A percentile compares a stretch with the other conserved stretches of the same genome.
These are phyloP conservation scores for Neurospora sublineolata DNA, from an alignment of 495 filamentous ascomycete species.

Conservation along the genomic window DNA sequence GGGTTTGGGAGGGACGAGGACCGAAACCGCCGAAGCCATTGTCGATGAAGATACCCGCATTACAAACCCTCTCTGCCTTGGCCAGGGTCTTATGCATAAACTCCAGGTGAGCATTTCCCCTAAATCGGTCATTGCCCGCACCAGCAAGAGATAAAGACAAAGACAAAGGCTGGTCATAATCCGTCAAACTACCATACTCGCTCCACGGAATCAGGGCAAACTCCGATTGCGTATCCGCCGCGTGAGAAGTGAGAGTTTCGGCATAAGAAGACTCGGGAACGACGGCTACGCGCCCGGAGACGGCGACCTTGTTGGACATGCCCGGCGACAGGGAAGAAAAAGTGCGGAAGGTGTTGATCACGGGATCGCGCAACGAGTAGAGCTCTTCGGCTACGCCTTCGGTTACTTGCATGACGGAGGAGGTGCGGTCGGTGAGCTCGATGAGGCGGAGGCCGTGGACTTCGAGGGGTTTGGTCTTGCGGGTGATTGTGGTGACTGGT, in stretches of 20 bases:
- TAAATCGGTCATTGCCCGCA: conserved; percentile 37
- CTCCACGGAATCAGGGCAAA: conserved; percentile 87
- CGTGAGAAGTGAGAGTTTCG: conserved; percentile 57
- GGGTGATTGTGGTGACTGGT: conserved; percentile 7
- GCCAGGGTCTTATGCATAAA: conserved; percentile 57
- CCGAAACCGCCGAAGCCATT: conserved; percentile 51
- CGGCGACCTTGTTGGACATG: conserved; percentile 55
- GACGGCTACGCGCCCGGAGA: conserved; percentile 68
- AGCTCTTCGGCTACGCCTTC: conserved; percentile 52
- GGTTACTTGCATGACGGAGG: conserved; percentile 88
- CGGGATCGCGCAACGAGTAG: conserved; percentile 65
- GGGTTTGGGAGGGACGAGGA: conserved; percentile 18
- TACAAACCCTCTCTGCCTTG: conserved; percentile 40
- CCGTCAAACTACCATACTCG: conserved; percentile 63
- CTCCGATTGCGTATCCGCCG: conserved; percentile 58
- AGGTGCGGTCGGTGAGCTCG: conserved; percentile 84
- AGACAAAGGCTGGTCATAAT: conserved; percentile 37
- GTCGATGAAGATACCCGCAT: conserved; percentile 75
- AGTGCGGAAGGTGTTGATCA: conserved; percentile 82
- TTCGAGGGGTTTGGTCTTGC: conserved; percentile 47
- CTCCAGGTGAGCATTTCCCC: conserved; percentile 42
- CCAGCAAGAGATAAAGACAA: conserved; percentile 27
- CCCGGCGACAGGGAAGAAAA: conserved; percentile 54
- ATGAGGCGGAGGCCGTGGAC: conserved; percentile 79
- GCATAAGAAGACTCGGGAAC: conserved; percentile 69